Conservation (phyloP, 768 basidiomycete genomes). For the Erythrobasidium yunnanense region DNA sequence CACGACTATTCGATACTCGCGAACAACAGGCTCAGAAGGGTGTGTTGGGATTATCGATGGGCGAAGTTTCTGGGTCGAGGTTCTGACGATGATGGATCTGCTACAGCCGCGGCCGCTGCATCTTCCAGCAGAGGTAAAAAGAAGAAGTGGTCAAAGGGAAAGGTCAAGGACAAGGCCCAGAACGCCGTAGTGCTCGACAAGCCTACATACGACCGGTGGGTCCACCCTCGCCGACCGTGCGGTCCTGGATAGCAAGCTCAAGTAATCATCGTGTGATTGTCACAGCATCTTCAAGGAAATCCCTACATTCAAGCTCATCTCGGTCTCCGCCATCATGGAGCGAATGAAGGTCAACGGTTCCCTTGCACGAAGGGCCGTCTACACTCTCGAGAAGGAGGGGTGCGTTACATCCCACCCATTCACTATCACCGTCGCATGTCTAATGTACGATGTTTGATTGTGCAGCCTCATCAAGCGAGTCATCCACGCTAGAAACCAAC, state of each 20-base stretch:
- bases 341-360: conserved; percentile 93
- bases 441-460: too few relatives aligned
- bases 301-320: conserved; percentile 98
- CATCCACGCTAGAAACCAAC: conserved; percentile 85
- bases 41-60: too few relatives aligned
- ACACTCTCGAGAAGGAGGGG: conserved; percentile 44
- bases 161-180: conserved; percentile 99
- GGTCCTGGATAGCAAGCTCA: conserved; percentile 5
- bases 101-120: conserved; percentile 15
- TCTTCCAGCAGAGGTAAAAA: conserved; percentile 27
- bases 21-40: conserved; percentile 22
- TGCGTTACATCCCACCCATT: not conserved
- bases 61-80: not conserved
- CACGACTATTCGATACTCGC: not conserved
- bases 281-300: conserved; percentile 29
- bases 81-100: too few relatives aligned
- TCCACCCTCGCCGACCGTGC: not conserved
- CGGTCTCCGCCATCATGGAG: conserved; percentile 94
- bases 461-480: conserved; percentile 83
- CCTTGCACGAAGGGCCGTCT: conserved; percentile 54
- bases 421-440: too few relatives aligned
- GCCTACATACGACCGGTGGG: conserved; percentile 63
- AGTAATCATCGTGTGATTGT: not conserved
- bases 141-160: conserved; percentile 58
- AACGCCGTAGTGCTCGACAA: conserved; percentile 94